Percentiles rank a stretch among this genome's conserved stretches.
These are phyloP conservation scores for Sporothrix phasma DNA, from an alignment of 2,329 filamentous ascomycete species.

Conservation along the genomic window DNA sequence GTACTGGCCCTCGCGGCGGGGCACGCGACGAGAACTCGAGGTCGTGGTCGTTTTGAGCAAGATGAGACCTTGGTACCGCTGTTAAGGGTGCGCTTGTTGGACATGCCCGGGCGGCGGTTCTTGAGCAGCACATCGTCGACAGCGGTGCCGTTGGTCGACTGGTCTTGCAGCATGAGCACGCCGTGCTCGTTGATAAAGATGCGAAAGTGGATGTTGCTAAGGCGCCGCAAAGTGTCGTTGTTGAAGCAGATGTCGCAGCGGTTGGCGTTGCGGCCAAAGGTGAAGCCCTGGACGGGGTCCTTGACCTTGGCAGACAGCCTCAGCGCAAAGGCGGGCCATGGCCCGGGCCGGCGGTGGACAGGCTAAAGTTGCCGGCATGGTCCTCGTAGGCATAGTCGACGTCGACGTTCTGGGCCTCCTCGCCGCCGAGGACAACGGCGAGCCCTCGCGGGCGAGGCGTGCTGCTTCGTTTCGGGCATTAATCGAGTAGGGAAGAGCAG, in stretches of 20 bases:
- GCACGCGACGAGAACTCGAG: constrained; percentile 84
- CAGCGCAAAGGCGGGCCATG: constrained; percentile 61
- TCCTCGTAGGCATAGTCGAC: constrained; percentile 44
- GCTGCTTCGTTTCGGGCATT: constrained; percentile 62
- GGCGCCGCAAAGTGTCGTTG: constrained; percentile 56
- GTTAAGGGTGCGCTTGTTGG: constrained; percentile 49
- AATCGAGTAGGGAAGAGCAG: constrained; percentile 67
- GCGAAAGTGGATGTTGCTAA: constrained; percentile 94
- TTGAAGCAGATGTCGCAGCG: constrained; percentile 64
- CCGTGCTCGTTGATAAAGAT: constrained; percentile 84
- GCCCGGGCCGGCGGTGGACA: constrained; percentile 42
- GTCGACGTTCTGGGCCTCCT: constrained; percentile 40
- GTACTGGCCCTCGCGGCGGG: constrained; percentile 58
- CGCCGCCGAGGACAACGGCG: constrained; percentile 41
- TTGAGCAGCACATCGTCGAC: constrained; percentile 64
- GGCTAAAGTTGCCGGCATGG: constrained; percentile 37
- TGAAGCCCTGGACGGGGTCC: constrained; percentile 62
- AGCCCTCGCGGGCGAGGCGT: constrained; percentile 37
- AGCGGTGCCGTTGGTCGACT: constrained; percentile 90
- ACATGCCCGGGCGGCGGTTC: constrained; percentile 23
- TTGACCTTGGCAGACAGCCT: constrained; percentile 66
- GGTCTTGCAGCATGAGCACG: constrained; percentile 83
- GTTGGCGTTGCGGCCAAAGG: constrained; percentile 67
- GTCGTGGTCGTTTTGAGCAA: constrained; percentile 47
- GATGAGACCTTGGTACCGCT: constrained; percentile 65